Conservation (phyloP, 192 early-diverging fungal species). For the Tieghemiomyces parasiticus region DNA sequence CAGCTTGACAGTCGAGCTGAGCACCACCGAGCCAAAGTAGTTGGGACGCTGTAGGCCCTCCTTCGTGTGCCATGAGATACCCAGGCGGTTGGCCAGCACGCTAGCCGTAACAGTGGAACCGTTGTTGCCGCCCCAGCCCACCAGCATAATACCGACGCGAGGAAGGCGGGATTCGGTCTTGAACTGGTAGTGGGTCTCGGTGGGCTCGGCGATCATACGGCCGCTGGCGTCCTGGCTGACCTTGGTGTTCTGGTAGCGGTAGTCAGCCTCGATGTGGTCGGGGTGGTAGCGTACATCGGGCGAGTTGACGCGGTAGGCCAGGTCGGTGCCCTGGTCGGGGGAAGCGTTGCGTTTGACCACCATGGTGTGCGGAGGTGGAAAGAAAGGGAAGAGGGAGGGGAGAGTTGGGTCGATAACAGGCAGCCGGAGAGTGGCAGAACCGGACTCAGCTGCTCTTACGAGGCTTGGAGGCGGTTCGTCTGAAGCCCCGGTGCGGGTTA, state of each 20-base stretch:
- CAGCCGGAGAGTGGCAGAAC: slow-evolving; percentile 16
- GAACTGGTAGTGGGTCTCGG: slow-evolving; percentile 80
- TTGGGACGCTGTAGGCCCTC: slow-evolving; percentile 81
- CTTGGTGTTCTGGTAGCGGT: slow-evolving; percentile 79
- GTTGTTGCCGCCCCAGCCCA: slow-evolving; percentile 99
- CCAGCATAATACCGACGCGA: slow-evolving; percentile 82
- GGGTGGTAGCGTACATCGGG: slow-evolving; percentile 80
- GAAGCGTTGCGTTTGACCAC: slow-evolving; percentile 19
- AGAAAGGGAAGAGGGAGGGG: slow-evolving; percentile 13
- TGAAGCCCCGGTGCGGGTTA: slow-evolving; percentile 65
- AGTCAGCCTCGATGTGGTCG: slow-evolving; percentile 63
- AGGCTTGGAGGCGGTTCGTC: slow-evolving; percentile 53
- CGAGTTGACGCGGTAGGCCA: slow-evolving; percentile 73
- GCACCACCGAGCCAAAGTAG: slow-evolving; percentile 95
- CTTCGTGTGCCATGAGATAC: slow-evolving; percentile 86
- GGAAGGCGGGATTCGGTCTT: slow-evolving; percentile 71
- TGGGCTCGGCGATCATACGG: slow-evolving; percentile 62
- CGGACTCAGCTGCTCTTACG: slow-evolving; percentile 31
- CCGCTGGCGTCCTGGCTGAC: slow-evolving; percentile 51
- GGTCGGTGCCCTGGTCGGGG: slow-evolving; percentile 17
- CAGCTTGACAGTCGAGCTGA: slow-evolving; percentile 91
- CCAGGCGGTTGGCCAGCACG: slow-evolving; percentile 84
- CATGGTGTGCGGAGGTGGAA: slow-evolving; percentile 4
- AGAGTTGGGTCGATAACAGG: too few species aligned
- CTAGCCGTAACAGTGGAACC: slow-evolving; percentile 94